A percentile compares a stretch with the other conserved stretches of the same genome.
Conservation (phyloP, 768 basidiomycete genomes). For the Trametes cubensis region DNA sequence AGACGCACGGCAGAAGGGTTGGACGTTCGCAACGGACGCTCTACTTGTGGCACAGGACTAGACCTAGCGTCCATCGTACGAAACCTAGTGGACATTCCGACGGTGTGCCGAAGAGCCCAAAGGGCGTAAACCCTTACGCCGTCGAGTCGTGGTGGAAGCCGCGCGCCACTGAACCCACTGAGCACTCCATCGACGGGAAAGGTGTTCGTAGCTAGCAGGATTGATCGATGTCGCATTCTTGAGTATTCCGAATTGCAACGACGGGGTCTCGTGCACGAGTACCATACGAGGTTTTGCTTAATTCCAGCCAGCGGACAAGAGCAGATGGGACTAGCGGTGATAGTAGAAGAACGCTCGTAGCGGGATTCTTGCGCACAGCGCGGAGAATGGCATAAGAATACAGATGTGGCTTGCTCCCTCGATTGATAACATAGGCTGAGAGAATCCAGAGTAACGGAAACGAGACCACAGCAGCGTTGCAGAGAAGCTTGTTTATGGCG, state of each 20-base stretch:
- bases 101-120: too few relatives aligned
- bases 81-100: neutral
- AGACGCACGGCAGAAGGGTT: neutral
- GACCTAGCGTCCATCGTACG: too few relatives aligned
- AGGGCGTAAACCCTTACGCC: too few relatives aligned
- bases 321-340: neutral
- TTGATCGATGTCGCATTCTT: neutral
- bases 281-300: neutral
- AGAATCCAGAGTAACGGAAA: too few relatives aligned
- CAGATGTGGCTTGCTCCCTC: neutral
- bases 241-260: neutral
- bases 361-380: neutral
- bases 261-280: neutral
- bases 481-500: too few relatives aligned
- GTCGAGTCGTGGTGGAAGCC: too few relatives aligned
- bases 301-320: conserved; percentile 1
- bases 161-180: too few relatives aligned
- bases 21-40: neutral
- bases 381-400: conserved; percentile 12
- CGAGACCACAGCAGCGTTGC: too few relatives aligned
- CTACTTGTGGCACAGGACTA: neutral
- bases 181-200: too few relatives aligned
- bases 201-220: neutral
- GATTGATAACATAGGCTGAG: too few relatives aligned
- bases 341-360: neutral